phyloP scores from a whole-genome alignment of 305 asterid genomes.

The Salvia sclarea region DNA sequence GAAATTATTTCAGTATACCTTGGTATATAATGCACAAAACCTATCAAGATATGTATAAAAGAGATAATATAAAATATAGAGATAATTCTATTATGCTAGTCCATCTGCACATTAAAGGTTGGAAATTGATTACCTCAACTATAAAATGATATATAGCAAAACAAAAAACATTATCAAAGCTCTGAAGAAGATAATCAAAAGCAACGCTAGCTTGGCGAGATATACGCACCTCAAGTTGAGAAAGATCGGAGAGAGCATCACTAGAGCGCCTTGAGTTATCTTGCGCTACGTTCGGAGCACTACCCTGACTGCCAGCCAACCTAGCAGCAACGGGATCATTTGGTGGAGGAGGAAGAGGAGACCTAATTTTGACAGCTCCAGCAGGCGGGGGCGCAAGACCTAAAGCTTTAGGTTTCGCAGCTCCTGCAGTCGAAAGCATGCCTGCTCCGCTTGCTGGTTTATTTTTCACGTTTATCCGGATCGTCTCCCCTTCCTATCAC shows the following conservation, averaged over 20 bases:
- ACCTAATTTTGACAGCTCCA: slow-evolving; percentile 62
- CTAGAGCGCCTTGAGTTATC: slow-evolving; percentile 47
- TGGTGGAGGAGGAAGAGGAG: slow-evolving; percentile 92
- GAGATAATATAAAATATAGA: neutral
- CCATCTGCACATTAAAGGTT: neutral
- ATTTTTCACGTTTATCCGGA: slow-evolving; percentile 79
- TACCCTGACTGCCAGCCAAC: slow-evolving; percentile 37
- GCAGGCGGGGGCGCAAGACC: slow-evolving; percentile 84
- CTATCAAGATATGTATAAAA: neutral
- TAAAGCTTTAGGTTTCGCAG: slow-evolving; percentile 57
- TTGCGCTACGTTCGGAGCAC: slow-evolving; percentile 39
- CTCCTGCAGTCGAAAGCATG: slow-evolving; percentile 84
- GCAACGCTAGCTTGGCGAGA: neutral
- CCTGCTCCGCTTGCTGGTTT: slow-evolving; percentile 79
- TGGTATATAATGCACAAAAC: slow-evolving; percentile 4
- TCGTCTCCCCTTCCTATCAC: slow-evolving; percentile 90
- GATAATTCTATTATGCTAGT: neutral
- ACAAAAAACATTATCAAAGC: neutral
- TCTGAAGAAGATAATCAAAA: neutral
- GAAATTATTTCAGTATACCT: neutral
- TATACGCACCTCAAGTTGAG: slow-evolving; percentile 67
- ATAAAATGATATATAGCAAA: neutral
- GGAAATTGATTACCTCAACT: neutral
- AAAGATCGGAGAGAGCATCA: slow-evolving; percentile 68
- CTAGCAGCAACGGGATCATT: slow-evolving; percentile 62